A percentile compares a stretch with the other conserved stretches of the same genome.
phyloP scores from a whole-genome alignment of 1,284 basidiomycete species.

The Leccinum ponderosum region DNA sequence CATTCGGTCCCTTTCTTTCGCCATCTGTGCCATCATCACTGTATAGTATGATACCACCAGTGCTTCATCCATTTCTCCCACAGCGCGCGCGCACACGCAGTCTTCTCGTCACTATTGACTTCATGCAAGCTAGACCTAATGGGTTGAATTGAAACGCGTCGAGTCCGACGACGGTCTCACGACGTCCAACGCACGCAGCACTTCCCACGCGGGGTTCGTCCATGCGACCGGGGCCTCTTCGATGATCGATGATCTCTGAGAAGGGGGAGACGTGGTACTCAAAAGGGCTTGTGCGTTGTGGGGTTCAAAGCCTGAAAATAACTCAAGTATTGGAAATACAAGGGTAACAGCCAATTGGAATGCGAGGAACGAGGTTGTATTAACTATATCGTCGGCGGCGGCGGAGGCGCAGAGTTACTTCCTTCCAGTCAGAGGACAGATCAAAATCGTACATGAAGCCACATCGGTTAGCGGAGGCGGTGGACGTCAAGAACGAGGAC shows the following conservation, averaged over 20 bases:
- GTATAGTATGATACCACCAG: too few species aligned
- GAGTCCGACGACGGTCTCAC: not conserved
- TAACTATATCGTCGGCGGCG: not conserved
- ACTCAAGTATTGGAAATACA: too few species aligned
- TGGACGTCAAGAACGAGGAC: not conserved
- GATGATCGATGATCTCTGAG: not conserved
- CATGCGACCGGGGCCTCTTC: too few species aligned
- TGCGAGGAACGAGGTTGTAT: not conserved
- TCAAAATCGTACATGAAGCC: not conserved
- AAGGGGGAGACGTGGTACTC: not conserved
- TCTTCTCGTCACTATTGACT: not conserved
- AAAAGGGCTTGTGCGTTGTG: too few species aligned
- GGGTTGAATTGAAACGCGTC: conserved; percentile 9
- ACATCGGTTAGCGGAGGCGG: not conserved
- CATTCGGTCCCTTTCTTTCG: not conserved
- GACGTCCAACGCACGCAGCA: too few species aligned
- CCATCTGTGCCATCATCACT: not conserved
- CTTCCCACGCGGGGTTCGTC: too few species aligned
- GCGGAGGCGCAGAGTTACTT: not conserved
- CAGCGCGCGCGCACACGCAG: not conserved
- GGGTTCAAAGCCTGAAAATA: too few species aligned
- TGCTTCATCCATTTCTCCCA: not conserved
- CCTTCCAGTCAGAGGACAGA: not conserved
- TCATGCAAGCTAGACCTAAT: not conserved
- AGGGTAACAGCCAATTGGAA: too few species aligned